Evolutionary conservation across 225 moss, liverwort and hornwort species (phyloP).

Genomic region (Pleurozium schreberi): DNA sequence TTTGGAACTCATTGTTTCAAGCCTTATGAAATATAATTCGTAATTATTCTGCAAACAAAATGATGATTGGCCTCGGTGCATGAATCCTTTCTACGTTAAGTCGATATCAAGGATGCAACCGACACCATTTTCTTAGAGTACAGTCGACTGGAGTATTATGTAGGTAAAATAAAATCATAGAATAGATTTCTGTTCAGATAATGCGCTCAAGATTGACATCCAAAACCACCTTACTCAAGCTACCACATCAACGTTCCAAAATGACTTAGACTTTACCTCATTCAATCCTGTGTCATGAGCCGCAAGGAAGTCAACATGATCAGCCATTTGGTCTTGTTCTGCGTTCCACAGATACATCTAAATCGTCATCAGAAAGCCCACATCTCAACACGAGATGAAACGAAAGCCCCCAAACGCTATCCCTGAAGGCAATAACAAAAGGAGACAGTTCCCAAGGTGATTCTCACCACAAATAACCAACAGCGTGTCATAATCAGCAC

Average conservation of each 20-base stretch:
- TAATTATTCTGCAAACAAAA: background rate
- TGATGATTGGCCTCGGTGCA: background rate
- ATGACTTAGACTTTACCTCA: background rate
- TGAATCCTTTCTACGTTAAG: background rate
- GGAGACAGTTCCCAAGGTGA: background rate
- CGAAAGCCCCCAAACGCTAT: background rate
- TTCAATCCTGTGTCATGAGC: slow-evolving; percentile 2
- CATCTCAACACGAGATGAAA: background rate
- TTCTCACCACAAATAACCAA: slow-evolving; percentile 17
- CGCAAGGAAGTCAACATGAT: slow-evolving; percentile 21
- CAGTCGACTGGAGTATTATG: background rate
- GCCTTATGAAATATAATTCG: background rate
- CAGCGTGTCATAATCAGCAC: slow-evolving; percentile 14
- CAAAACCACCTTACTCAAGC: background rate
- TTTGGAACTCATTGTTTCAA: background rate
- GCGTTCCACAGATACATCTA: slow-evolving; percentile 9
- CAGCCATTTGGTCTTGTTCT: slow-evolving; percentile 16
- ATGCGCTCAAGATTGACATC: background rate
- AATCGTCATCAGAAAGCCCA: background rate
- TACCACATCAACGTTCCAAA: background rate
- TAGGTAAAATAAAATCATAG: background rate
- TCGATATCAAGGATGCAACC: background rate
- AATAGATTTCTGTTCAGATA: background rate
- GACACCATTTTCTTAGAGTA: background rate
- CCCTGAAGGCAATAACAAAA: background rate